Conservation (phyloP, 2,329 filamentous ascomycete genomes). For the Ambrosiella beaveri region DNA sequence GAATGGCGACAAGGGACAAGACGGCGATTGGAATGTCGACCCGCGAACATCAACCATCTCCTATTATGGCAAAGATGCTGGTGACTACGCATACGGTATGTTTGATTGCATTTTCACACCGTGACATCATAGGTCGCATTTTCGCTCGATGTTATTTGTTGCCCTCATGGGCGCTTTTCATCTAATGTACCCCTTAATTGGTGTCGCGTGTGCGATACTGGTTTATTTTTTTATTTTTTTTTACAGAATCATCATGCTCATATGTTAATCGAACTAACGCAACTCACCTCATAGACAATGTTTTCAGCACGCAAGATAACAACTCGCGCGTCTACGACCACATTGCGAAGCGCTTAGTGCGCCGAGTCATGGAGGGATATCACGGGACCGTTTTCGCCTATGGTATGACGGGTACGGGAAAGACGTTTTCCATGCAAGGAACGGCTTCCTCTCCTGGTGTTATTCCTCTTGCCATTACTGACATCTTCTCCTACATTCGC, state of each 20-base stretch:
- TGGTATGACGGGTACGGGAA: conserved; percentile 99
- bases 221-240: not conserved
- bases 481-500: conserved; percentile 97
- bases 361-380: conserved; percentile 97
- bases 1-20: conserved; percentile 38
- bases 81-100: conserved; percentile 82
- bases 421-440: conserved; percentile 99
- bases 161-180: not conserved
- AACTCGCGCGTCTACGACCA: conserved; percentile 92
- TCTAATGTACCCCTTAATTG: not conserved
- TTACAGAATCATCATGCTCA: not conserved
- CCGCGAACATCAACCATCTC: conserved; percentile 65
- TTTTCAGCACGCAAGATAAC: conserved; percentile 84
- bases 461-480: conserved; percentile 90
- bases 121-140: too few species aligned
- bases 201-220: not conserved
- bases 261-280: not conserved
- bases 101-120: not conserved
- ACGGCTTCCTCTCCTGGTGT: conserved; percentile 90
- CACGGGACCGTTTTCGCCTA: conserved; percentile 97
- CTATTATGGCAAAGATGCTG: conserved; percentile 75
- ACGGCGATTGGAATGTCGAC: conserved; percentile 86
- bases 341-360: conserved; percentile 79
- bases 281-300: conserved; percentile 54
- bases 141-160: not conserved